Percentiles rank a stretch among this genome's conserved stretches.
These are phyloP conservation scores for Talaromyces sp. DNA, from an alignment of 2,329 filamentous ascomycete species.

Conservation along the genomic window DNA sequence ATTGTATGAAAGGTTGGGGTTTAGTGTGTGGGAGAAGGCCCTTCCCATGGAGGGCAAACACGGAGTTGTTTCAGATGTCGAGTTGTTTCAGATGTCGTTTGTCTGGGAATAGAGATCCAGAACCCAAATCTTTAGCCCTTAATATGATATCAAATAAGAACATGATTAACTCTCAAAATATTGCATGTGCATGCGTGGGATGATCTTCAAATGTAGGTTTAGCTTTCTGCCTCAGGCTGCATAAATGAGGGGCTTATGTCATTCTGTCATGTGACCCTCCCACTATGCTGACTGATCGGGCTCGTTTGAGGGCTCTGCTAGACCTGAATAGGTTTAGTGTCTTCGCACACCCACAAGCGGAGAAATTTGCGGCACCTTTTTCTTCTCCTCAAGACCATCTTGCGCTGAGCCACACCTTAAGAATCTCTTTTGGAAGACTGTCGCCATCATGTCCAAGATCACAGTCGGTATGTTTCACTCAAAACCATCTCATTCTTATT, in stretches of 20 bases:
- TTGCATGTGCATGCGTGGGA: not conserved
- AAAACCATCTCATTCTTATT: not conserved
- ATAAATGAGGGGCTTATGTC: not conserved
- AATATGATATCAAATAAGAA: too few species aligned
- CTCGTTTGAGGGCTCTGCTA: constrained; percentile 33
- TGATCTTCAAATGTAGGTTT: too few species aligned
- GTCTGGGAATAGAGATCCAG: constrained; percentile 8
- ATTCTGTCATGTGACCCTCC: not conserved
- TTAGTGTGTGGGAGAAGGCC: constrained; percentile 15
- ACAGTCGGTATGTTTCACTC: constrained; percentile 54
- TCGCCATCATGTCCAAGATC: constrained; percentile 62
- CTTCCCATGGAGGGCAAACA: constrained; percentile 4
- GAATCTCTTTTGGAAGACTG: constrained; percentile 86
- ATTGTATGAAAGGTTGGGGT: constrained; percentile 29
- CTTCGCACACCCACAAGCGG: constrained; percentile 42
- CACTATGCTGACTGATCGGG: constrained; percentile 12
- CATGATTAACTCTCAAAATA: not conserved
- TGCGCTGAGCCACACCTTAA: constrained; percentile 71
- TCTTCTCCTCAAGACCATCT: constrained; percentile 39
- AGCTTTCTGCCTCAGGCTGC: too few species aligned
- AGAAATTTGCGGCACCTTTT: constrained; percentile 34
- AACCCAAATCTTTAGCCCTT: not conserved
- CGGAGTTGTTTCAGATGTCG: constrained; percentile 1
- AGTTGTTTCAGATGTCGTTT: not conserved
- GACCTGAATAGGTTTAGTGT: constrained; percentile 29